phyloP scores from a whole-genome alignment of 805 yeast genomes.

The Yamadazyma olivae region DNA sequence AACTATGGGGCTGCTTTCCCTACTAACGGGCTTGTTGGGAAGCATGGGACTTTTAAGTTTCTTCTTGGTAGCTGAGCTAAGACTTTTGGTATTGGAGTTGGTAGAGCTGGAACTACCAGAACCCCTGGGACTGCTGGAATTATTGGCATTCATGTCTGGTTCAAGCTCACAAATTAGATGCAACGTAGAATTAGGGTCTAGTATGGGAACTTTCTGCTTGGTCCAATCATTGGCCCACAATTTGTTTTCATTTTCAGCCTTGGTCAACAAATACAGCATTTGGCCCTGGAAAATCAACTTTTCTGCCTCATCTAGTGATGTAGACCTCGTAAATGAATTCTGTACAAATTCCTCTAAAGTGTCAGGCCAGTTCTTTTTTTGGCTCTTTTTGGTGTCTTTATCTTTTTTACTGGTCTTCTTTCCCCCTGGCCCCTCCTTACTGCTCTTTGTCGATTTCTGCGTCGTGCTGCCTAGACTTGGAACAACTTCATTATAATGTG shows the following conservation, averaged over 20 bases:
- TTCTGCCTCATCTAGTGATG: slow-evolving; percentile 26
- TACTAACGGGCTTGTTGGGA: too few relatives aligned
- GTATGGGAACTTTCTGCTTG: slow-evolving; percentile 46
- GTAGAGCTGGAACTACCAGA: too few relatives aligned
- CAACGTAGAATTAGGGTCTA: slow-evolving; percentile 16
- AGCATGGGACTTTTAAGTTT: too few relatives aligned
- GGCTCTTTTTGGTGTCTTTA: neutral
- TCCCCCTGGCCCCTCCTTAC: too few relatives aligned
- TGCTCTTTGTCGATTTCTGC: too few relatives aligned
- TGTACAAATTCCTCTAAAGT: slow-evolving; percentile 50
- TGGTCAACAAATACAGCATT: slow-evolving; percentile 45
- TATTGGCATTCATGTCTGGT: neutral
- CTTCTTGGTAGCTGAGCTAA: too few relatives aligned
- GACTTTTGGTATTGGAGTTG: too few relatives aligned
- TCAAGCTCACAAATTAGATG: slow-evolving; percentile 1
- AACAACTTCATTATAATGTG: neutral
- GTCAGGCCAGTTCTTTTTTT: slow-evolving; percentile 47
- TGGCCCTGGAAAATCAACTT: slow-evolving; percentile 46
- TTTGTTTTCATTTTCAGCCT: slow-evolving; percentile 42
- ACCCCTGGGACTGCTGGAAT: neutral
- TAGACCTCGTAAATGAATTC: slow-evolving; percentile 41
- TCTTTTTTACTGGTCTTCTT: neutral
- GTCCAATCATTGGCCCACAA: slow-evolving; percentile 55
- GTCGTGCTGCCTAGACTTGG: neutral
- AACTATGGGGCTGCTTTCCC: too few relatives aligned